phyloP scores from a whole-genome alignment of 2,329 filamentous ascomycete species.

The Periconia sp. region DNA sequence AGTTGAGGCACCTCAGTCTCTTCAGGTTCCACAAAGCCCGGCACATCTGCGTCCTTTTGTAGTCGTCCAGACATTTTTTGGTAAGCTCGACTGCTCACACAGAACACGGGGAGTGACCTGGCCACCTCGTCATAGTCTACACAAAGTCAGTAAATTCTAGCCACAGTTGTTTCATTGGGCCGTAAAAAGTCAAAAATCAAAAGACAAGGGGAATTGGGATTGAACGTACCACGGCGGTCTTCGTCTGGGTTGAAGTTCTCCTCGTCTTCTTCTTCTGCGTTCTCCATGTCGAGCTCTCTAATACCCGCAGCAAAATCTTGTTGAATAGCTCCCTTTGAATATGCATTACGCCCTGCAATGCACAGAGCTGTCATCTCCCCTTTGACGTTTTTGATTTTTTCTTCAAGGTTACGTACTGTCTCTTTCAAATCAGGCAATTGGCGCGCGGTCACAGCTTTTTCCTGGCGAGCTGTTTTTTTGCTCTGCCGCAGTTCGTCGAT shows the following conservation, averaged over 20 bases:
- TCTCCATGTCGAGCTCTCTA: constrained; percentile 61
- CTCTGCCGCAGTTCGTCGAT: constrained; percentile 46
- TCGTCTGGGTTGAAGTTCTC: constrained; percentile 57
- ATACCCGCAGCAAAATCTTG: constrained; percentile 63
- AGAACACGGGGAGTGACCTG: constrained; percentile 62
- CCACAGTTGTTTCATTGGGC: too few species aligned
- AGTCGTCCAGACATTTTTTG: constrained; percentile 62
- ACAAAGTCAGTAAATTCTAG: too few species aligned
- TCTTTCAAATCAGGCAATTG: constrained; percentile 34
- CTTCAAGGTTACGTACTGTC: constrained; percentile 29
- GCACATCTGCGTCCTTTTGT: constrained; percentile 53
- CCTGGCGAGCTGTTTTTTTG: constrained; percentile 46
- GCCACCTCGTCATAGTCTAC: constrained; percentile 57
- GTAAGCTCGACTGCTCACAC: constrained; percentile 63
- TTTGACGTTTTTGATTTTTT: constrained; percentile 33
- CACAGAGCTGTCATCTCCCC: constrained; percentile 46
- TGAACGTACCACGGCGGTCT: constrained; percentile 46
- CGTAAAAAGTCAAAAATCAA: too few species aligned
- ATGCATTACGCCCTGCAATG: constrained; percentile 59
- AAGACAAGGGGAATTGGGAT: constrained; percentile 26
- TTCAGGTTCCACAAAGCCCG: constrained; percentile 55
- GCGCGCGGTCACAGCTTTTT: constrained; percentile 29
- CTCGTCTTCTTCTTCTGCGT: constrained; percentile 56
- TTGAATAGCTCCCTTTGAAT: constrained; percentile 58
- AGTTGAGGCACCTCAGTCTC: constrained; percentile 64